phyloP scores from a whole-genome alignment of 306 rosid species.

The Rubus idaeus region DNA sequence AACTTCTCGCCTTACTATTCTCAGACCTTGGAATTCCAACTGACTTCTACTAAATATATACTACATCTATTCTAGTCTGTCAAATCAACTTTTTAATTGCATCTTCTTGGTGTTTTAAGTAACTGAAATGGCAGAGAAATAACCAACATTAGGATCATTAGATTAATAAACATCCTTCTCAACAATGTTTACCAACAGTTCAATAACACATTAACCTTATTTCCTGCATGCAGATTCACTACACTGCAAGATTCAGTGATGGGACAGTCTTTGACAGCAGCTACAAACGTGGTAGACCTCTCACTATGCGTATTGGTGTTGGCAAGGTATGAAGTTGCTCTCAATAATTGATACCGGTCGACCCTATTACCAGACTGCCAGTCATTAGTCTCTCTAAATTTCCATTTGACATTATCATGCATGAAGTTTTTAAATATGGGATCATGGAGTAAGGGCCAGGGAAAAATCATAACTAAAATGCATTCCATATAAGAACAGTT shows the following conservation, averaged over 20 bases:
- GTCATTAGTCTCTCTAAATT: not conserved
- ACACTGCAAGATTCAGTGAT: slow-evolving; percentile 85
- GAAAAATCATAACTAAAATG: not conserved
- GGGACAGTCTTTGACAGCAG: slow-evolving; percentile 89
- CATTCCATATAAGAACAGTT: not conserved
- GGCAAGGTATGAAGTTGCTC: slow-evolving; percentile 61
- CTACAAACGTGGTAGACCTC: slow-evolving; percentile 85
- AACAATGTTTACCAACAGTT: not conserved
- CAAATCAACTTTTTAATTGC: not conserved
- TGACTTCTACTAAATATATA: not conserved
- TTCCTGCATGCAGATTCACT: slow-evolving; percentile 55
- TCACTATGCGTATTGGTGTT: slow-evolving; percentile 91
- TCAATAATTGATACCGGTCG: not conserved
- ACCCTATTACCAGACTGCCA: not conserved
- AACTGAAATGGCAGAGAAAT: not conserved
- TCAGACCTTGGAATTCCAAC: too few species aligned
- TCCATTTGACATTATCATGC: not conserved
- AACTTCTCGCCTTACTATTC: too few species aligned
- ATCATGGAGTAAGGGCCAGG: not conserved
- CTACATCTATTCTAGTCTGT: not conserved
- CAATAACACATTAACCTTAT: not conserved
- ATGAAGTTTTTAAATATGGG: not conserved
- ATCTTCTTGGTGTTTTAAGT: not conserved
- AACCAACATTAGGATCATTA: not conserved
- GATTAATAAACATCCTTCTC: not conserved